phyloP scores from a whole-genome alignment of 495 filamentous ascomycete genomes.

The Penicillium subrubescens region DNA sequence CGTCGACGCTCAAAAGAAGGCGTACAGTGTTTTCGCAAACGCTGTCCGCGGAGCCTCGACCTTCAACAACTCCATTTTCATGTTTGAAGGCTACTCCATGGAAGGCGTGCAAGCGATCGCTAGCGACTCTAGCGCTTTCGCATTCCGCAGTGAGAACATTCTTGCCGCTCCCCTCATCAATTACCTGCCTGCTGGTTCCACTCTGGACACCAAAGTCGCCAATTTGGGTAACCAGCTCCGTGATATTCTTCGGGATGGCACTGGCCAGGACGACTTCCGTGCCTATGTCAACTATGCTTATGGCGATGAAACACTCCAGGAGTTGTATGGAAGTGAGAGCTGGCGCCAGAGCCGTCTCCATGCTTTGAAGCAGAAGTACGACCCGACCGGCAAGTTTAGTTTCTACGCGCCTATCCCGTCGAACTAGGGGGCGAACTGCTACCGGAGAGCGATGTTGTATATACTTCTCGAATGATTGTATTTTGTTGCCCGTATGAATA shows the following conservation, averaged over 20 bases:
- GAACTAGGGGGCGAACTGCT: not conserved
- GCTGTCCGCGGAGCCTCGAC: slow-evolving; percentile 30
- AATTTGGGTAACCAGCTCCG: slow-evolving; percentile 35
- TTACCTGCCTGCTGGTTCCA: slow-evolving; percentile 30
- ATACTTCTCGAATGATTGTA: not conserved
- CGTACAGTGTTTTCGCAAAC: slow-evolving; percentile 43
- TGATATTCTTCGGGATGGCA: slow-evolving; percentile 41
- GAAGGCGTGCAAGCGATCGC: slow-evolving; percentile 46
- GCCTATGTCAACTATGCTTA: slow-evolving; percentile 65
- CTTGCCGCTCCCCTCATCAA: slow-evolving; percentile 46
- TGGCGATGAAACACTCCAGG: slow-evolving; percentile 49
- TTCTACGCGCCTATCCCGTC: slow-evolving; percentile 51
- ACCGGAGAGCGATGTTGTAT: not conserved
- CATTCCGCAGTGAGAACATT: slow-evolving; percentile 45
- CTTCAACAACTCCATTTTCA: slow-evolving; percentile 47
- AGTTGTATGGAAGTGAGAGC: slow-evolving; percentile 53
- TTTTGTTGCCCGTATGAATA: not conserved
- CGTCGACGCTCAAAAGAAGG: slow-evolving; percentile 39
- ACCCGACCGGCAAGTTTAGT: slow-evolving; percentile 53
- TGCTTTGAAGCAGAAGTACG: slow-evolving; percentile 57
- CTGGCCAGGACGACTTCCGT: slow-evolving; percentile 36
- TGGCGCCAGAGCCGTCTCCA: slow-evolving; percentile 48
- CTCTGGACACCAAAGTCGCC: not conserved
- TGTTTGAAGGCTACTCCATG: slow-evolving; percentile 58
- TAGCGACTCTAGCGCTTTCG: slow-evolving; percentile 41